Evolutionary conservation across 2,329 filamentous ascomycete species (phyloP).

Genomic region (Fusarium pseudograminearum): DNA sequence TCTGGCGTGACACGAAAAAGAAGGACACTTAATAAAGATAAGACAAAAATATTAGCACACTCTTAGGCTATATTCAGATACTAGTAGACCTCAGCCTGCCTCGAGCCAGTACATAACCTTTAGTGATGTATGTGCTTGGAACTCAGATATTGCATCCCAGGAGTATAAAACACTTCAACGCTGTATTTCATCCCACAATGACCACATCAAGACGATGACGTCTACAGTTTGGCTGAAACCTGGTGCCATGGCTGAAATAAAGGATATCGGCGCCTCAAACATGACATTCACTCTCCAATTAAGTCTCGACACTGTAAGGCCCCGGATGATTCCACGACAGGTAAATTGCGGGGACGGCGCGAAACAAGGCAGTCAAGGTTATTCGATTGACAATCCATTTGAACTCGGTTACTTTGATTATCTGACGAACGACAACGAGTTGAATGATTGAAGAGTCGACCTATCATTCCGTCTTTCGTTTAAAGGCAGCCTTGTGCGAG

Average conservation of each 20-base stretch:
- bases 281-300: neutral
- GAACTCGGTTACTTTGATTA: neutral
- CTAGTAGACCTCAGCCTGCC: neutral
- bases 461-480: neutral
- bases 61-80: no score
- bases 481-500: neutral
- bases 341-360: neutral
- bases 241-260: neutral
- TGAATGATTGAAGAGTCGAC: neutral
- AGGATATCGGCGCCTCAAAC: neutral
- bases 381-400: neutral
- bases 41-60: no score
- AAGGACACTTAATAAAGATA: no score
- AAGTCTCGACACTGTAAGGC: neutral
- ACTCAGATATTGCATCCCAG: neutral
- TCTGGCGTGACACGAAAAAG: no score
- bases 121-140: neutral
- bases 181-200: neutral
- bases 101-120: neutral
- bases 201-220: neutral
- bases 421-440: neutral
- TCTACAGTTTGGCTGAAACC: neutral
- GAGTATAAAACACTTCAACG: neutral
- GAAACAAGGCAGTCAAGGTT: neutral
- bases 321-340: neutral